A percentile compares a stretch with the other conserved stretches of the same genome.
These are phyloP conservation scores for Penicillium sp. DNA, from an alignment of 2,329 filamentous ascomycete genomes.

Conservation along the genomic window DNA sequence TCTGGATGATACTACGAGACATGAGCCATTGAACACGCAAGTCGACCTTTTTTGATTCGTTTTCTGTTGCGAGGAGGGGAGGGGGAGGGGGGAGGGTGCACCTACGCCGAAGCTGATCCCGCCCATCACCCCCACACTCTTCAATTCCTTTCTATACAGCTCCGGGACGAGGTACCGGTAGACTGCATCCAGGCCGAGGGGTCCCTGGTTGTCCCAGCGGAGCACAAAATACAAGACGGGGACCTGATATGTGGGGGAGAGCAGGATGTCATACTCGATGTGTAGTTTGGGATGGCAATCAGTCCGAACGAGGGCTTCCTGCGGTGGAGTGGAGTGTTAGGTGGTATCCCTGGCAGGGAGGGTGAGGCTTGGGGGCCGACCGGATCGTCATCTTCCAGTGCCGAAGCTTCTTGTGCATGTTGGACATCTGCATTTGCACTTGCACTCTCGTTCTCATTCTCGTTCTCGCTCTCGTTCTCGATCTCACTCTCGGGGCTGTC, in stretches of 20 bases:
- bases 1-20: conserved; percentile 75
- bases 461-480: conserved; percentile 1
- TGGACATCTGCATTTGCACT: conserved; percentile 6
- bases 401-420: conserved; percentile 20
- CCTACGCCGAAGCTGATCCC: conserved; percentile 78
- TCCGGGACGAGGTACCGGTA: conserved; percentile 73
- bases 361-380: conserved; percentile 17
- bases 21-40: conserved; percentile 37
- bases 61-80: conserved; percentile 15
- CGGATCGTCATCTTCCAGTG: conserved; percentile 37
- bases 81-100: conserved; percentile 33
- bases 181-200: conserved; percentile 67
- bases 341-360: neutral
- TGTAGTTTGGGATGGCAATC: conserved; percentile 45
- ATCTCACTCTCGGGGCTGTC: conserved; percentile 1
- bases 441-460: too few relatives aligned
- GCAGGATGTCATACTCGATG: conserved; percentile 73
- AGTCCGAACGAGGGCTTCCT: conserved; percentile 49
- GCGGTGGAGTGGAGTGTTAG: conserved; percentile 15
- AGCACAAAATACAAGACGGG: conserved; percentile 78
- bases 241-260: conserved; percentile 74
- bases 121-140: conserved; percentile 66
- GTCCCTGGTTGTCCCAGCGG: conserved; percentile 61
- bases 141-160: conserved; percentile 65
- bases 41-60: conserved; percentile 2